These are phyloP conservation scores for Lichenothelia convexa DNA, from an alignment of 495 filamentous ascomycete species.

Conservation along the genomic window DNA sequence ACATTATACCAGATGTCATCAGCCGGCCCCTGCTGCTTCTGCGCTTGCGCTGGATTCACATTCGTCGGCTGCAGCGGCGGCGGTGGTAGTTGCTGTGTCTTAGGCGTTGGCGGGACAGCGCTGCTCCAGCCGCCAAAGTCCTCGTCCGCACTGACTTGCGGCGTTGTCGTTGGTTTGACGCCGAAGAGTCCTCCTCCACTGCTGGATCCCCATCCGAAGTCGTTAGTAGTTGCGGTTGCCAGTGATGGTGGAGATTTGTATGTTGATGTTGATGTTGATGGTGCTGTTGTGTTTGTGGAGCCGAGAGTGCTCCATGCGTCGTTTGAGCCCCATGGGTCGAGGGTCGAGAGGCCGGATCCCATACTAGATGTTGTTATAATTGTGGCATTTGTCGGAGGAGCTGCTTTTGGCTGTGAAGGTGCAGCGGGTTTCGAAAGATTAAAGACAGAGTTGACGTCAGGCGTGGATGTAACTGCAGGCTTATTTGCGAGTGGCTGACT, in stretches of 20 bases:
- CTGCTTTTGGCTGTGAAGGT: slow-evolving; percentile 14
- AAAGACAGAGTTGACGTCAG: slow-evolving; percentile 47
- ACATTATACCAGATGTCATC: no score
- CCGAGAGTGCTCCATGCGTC: slow-evolving; percentile 23
- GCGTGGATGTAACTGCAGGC: slow-evolving; percentile 22
- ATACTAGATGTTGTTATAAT: slow-evolving; percentile 17
- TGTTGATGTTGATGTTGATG: slow-evolving; percentile 1
- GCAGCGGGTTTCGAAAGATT: slow-evolving; percentile 47
- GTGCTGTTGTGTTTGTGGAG: slow-evolving; percentile 3
- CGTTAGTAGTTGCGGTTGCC: background rate
- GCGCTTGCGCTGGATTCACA: no score
- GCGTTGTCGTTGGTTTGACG: slow-evolving; percentile 1
- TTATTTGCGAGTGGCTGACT: no score
- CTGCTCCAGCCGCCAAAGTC: slow-evolving; percentile 91
- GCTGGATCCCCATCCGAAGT: slow-evolving; percentile 3
- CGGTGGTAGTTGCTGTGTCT: no score
- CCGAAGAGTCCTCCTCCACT: background rate
- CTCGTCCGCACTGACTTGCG: slow-evolving; percentile 53
- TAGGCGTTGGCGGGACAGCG: no score
- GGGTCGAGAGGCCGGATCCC: slow-evolving; percentile 31
- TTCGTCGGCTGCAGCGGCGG: no score
- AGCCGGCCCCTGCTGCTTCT: no score
- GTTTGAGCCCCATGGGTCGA: slow-evolving; percentile 29
- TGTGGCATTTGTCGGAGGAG: slow-evolving; percentile 10
- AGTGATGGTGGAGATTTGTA: background rate